Percentiles rank a stretch among this genome's conserved stretches.
Evolutionary conservation across 2,329 filamentous ascomycete genomes (phyloP).

Genomic region (Fusarium newnesense): DNA sequence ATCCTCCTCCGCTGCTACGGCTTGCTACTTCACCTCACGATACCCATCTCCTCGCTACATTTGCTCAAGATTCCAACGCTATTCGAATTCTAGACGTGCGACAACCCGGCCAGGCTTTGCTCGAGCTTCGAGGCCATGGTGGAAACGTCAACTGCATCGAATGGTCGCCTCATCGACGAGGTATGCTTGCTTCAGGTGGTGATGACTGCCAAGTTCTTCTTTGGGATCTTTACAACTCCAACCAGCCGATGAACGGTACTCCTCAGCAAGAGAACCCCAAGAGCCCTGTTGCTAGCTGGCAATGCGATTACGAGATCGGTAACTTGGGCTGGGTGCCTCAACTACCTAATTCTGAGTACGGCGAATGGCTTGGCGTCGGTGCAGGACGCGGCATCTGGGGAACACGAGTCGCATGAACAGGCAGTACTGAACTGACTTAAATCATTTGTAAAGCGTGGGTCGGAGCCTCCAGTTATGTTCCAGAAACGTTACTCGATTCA

Average conservation of each 20-base stretch:
- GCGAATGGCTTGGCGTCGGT: slow-evolving; percentile 86
- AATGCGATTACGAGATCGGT: slow-evolving; percentile 86
- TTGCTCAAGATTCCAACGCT: slow-evolving; percentile 90
- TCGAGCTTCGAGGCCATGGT: slow-evolving; percentile 90
- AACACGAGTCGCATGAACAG: slow-evolving; percentile 58
- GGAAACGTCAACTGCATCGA: slow-evolving; percentile 92
- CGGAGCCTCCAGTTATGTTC: slow-evolving; percentile 6
- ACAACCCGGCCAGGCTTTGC: slow-evolving; percentile 92
- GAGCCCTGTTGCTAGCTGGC: slow-evolving; percentile 80
- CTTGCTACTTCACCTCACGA: slow-evolving; percentile 94
- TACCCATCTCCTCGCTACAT: slow-evolving; percentile 94
- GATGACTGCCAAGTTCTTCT: slow-evolving; percentile 93
- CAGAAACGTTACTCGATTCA: slow-evolving; percentile 32
- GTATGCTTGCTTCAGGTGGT: slow-evolving; percentile 88
- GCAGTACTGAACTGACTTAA: slow-evolving; percentile 27
- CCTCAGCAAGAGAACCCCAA: slow-evolving; percentile 66
- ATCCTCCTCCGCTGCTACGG: slow-evolving; percentile 80
- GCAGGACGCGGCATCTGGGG: slow-evolving; percentile 86
- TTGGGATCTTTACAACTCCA: slow-evolving; percentile 86
- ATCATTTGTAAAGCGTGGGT: slow-evolving; percentile 23
- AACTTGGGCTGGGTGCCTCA: slow-evolving; percentile 88
- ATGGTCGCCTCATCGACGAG: slow-evolving; percentile 89
- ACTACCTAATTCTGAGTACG: slow-evolving; percentile 72
- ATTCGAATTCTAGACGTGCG: slow-evolving; percentile 96
- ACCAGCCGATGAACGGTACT: slow-evolving; percentile 61